These are phyloP conservation scores for Puccinia coronata DNA, from an alignment of 1,284 basidiomycete species.

Conservation along the genomic window DNA sequence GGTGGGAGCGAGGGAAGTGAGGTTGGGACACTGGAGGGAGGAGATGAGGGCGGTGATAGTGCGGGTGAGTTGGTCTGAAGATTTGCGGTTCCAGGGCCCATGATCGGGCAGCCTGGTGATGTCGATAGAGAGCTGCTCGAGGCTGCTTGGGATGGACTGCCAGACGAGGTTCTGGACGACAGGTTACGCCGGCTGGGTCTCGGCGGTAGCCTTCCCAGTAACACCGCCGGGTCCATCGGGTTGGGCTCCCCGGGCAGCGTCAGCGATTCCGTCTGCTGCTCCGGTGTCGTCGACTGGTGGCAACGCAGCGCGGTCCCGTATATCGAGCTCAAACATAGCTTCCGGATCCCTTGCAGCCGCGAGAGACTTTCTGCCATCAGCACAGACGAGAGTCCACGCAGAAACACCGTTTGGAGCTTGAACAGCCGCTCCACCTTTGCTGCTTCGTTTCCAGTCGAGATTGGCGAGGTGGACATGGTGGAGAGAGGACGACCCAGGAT, in stretches of 20 bases:
- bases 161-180: conserved; percentile 36
- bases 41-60: conserved; percentile 4
- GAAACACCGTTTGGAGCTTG: conserved; percentile 30
- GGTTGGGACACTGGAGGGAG: conserved; percentile 36
- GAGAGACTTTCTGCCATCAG: conserved; percentile 47
- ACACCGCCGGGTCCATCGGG: neutral
- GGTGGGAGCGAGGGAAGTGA: conserved; percentile 25
- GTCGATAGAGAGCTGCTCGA: conserved; percentile 46
- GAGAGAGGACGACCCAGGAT: conserved; percentile 32
- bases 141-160: conserved; percentile 38
- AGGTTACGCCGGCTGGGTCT: neutral
- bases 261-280: neutral
- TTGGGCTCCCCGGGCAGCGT: neutral
- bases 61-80: neutral
- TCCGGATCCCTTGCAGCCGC: conserved; percentile 21
- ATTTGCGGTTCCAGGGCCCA: conserved; percentile 39
- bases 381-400: conserved; percentile 38
- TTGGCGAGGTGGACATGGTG: too few species aligned
- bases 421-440: neutral
- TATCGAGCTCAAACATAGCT: conserved; percentile 45
- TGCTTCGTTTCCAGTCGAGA: neutral
- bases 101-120: conserved; percentile 41
- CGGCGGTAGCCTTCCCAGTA: neutral
- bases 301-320: conserved; percentile 42
- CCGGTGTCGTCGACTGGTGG: neutral